phyloP scores from a whole-genome alignment of 768 basidiomycete species.

The Naematelia aurantialba region DNA sequence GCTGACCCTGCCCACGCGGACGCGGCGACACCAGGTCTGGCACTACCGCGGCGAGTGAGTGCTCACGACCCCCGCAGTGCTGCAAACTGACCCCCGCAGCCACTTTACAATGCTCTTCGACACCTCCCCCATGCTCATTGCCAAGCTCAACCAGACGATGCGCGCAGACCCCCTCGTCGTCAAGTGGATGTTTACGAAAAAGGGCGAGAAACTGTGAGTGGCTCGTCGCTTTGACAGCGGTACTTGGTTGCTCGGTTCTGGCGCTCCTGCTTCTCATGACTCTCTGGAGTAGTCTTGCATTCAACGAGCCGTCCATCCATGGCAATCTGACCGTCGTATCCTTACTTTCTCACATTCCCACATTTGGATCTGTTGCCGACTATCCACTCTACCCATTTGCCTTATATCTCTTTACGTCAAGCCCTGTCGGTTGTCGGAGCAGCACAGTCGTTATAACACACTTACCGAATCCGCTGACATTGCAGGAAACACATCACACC shows the following conservation, averaged over 20 bases:
- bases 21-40: constrained; percentile 47
- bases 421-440: no score
- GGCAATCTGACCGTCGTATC: no score
- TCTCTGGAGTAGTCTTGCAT: no score
- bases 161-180: constrained; percentile 39
- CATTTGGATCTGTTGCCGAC: no score
- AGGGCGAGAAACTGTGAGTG: constrained; percentile 44
- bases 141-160: constrained; percentile 39
- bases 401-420: no score
- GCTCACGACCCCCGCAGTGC: not conserved
- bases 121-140: constrained; percentile 43
- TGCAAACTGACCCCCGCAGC: constrained; percentile 14
- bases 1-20: constrained; percentile 40
- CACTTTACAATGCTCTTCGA: constrained; percentile 48
- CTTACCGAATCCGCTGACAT: no score
- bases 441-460: no score
- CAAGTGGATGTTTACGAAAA: constrained; percentile 47
- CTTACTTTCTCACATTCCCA: no score
- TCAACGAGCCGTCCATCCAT: no score
- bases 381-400: no score
- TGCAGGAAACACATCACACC: not conserved
- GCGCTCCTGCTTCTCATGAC: no score
- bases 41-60: constrained; percentile 49
- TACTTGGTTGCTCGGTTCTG: no score
- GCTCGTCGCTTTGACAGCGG: not conserved